A percentile compares a stretch with the other conserved stretches of the same genome.
These are phyloP conservation scores for Schizochytrium sp. DNA, from an alignment of 108 stramenopile species.

Conservation along the genomic window DNA sequence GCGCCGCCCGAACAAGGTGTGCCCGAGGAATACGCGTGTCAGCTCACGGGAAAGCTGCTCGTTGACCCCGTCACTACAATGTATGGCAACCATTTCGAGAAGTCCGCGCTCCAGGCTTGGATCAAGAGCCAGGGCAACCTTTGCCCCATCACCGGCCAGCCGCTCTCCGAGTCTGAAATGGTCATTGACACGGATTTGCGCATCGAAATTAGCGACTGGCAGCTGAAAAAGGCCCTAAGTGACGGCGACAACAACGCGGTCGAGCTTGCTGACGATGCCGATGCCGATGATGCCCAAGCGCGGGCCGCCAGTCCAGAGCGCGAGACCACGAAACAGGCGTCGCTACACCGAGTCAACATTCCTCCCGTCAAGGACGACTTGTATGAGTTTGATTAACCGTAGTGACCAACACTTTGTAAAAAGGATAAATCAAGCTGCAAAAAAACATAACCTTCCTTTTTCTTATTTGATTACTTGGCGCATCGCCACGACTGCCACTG, in stretches of 20 bases:
- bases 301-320: too few species aligned
- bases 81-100: conserved; percentile 46
- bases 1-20: conserved; percentile 21
- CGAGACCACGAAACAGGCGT: too few species aligned
- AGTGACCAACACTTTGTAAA: too few species aligned
- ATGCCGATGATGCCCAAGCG: too few species aligned
- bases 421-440: too few species aligned
- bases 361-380: not conserved
- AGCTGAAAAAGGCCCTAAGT: not conserved
- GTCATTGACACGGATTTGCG: not conserved
- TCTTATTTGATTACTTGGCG: too few species aligned
- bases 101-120: conserved; percentile 36
- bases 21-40: conserved; percentile 36
- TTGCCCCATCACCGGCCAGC: conserved; percentile 50
- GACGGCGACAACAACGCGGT: not conserved
- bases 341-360: too few species aligned
- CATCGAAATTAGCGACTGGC: not conserved
- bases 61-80: conserved; percentile 35
- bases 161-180: conserved; percentile 27
- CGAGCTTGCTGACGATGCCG: not conserved
- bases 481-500: too few species aligned
- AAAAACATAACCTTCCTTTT: too few species aligned
- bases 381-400: not conserved
- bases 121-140: conserved; percentile 43
- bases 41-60: conserved; percentile 34